phyloP scores from a whole-genome alignment of 129 eudicot genomes.

The Ambrosia artemisiifolia region DNA sequence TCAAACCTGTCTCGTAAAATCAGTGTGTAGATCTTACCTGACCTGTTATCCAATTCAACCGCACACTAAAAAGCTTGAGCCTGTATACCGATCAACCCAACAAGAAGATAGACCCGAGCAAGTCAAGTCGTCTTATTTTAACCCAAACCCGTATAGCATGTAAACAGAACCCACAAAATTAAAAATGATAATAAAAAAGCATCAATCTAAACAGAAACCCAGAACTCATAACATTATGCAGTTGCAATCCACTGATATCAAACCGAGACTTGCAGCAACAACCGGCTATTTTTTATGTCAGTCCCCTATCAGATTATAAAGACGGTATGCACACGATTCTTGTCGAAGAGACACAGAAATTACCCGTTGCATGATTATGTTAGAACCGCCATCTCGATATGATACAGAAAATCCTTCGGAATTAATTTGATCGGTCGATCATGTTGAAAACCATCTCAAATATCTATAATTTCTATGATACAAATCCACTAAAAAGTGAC shows the following conservation, averaged over 20 bases:
- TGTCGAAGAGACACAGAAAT: neutral
- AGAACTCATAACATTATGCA: neutral
- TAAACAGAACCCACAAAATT: neutral
- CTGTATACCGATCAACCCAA: neutral
- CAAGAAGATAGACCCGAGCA: neutral
- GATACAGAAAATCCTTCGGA: neutral
- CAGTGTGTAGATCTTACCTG: neutral
- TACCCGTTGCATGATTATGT: neutral
- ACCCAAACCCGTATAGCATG: neutral
- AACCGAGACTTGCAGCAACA: neutral
- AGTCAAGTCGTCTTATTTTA: neutral
- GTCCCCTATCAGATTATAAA: neutral
- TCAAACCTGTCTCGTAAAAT: neutral
- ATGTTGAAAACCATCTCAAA: constrained; percentile 21
- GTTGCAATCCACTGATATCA: neutral
- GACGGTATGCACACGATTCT: neutral
- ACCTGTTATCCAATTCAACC: neutral
- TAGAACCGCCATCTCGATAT: constrained; percentile 16
- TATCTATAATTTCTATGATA: constrained; percentile 15
- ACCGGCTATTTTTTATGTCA: neutral
- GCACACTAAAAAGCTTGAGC: neutral
- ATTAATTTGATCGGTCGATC: neutral
- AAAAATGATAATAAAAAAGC: neutral
- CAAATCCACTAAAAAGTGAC: constrained; percentile 24
- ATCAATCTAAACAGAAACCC: neutral